Evolutionary conservation across 116 monocot genomes (phyloP), one percentile per base, ranked within the genome.

Genomic region (Zostera marina): DNA sequence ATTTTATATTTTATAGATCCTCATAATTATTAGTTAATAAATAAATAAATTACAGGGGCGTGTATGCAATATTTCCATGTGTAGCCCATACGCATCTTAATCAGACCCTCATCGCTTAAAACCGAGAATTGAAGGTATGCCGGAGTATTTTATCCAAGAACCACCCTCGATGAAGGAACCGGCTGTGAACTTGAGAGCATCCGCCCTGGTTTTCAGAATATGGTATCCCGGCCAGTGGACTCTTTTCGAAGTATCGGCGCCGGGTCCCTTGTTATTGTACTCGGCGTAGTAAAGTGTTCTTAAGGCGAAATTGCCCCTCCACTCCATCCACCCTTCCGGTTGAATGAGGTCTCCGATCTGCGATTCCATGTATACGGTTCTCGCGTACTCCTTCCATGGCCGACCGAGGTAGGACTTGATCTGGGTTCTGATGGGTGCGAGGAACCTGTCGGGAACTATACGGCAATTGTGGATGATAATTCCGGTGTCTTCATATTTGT

Each of bases 341-440:
- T 63, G 60, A 63, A 96, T 85, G 9, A 85, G 56, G 44, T 89
- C 85, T 0, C 85, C 96, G 58, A 96, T 71, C 15, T 11, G 42
- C 7, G 71, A 76, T 66, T 96, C 89, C 96, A 96, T 82, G 65
- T 88, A 22, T 21, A 89, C 56, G 10, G 89, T 85, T 63, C 70
- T 73, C n/a, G 89, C 63, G 63, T 53, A 78, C 58, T 52, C 16
- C 89, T 82, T 96, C 96, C 96, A 96, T 14, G 96, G 96, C 44
- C 96, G 62, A 22, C 81, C 92, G 12, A 94, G 85, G 72, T 80
- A 94, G 62, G 49, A 76, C 41, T 24, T 43, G 62, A 84, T 77
- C 72, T 66, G 56, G 58, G 77, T 66, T 16, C 74, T 60, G 23
- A 63, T 73, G 1, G 80, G 68, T 66, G 62, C 64, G 19, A 88